A percentile compares a stretch with the other conserved stretches of the same genome.
These are phyloP conservation scores for Cladosporium sp. DNA, from an alignment of 2,329 filamentous ascomycete genomes.

Conservation along the genomic window DNA sequence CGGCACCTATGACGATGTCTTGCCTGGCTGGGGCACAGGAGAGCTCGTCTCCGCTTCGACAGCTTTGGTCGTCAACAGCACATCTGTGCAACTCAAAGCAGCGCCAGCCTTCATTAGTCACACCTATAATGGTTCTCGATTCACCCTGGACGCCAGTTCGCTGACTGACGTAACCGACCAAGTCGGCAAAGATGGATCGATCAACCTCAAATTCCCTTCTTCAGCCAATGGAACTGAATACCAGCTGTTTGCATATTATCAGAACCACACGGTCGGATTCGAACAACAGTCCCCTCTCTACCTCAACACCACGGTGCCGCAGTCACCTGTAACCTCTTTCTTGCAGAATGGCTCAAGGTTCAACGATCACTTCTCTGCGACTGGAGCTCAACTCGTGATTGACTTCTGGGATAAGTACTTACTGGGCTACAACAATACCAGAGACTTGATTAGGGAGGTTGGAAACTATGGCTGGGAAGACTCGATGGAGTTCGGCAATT, in stretches of 20 bases:
- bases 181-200: conserved; percentile 23
- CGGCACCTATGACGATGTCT: conserved; percentile 26
- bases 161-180: conserved; percentile 28
- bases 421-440: conserved; percentile 21
- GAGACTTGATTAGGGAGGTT: conserved; percentile 23
- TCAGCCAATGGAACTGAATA: conserved; percentile 20
- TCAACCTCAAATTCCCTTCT: conserved; percentile 23
- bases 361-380: conserved; percentile 32
- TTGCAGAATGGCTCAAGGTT: conserved; percentile 33
- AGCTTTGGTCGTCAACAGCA: conserved; percentile 14
- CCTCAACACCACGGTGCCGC: conserved; percentile 20
- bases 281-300: conserved; percentile 28
- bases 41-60: conserved; percentile 24
- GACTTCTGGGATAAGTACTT: conserved; percentile 33
- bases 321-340: conserved; percentile 21
- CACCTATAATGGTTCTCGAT: conserved; percentile 21
- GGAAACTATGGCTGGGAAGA: conserved; percentile 36
- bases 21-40: conserved; percentile 39
- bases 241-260: conserved; percentile 31
- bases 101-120: conserved; percentile 14
- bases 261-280: conserved; percentile 26
- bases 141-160: conserved; percentile 20
- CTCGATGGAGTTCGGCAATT: conserved; percentile 29
- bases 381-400: conserved; percentile 25
- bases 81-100: conserved; percentile 13